Base-by-base conservation (phyloP, 73 alveolate species). In the Paramecium bursaria region DNA sequence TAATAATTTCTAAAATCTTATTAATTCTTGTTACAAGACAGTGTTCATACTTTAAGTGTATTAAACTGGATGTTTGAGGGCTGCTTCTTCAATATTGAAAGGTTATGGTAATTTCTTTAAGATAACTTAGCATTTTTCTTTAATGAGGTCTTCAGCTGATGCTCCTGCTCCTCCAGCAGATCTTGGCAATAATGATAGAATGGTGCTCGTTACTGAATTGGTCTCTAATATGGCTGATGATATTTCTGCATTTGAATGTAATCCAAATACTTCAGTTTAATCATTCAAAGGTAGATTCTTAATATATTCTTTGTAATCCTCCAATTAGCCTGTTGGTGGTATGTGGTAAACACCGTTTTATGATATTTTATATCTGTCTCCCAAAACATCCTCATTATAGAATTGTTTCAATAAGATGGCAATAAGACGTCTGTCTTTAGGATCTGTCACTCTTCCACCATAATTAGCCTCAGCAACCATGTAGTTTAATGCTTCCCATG, bases 401-500 rank as follows among this genome's bases (percentile, higher is more conserved):
- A 95, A 97, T 86, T 96, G 98, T 88, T 88, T 55, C 50, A 94
- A 88, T 9, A 97, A 87, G 74, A 89, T 88, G 51, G 92, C 94
- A 31, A 96, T 95, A 67, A 92, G 75, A 79, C 98, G 92, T 88
- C 99, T 89, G 88, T 98, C 99, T 94, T 94, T 97, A 19, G 98
- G 98, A 91, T 98, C 99, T 22, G 99, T 98, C n/a, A 98, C 99
- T 87, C 99, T 95, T 42, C 99, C 99, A 17, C 99, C 99, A 87
- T 98, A 98, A 90, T 98, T 98, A 46, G 99, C 99, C 88, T 98
- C 99, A 22, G 99, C 99, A 50, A 94, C 99, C 99, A 98, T 98
- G 91, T 98, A 98, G 74, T 91, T 92, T 90, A 98, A 86, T n/a
- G 99, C 99, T 4, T 97, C 99, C 91, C 94, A 98, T 11, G 99